Percentiles rank a stretch among this genome's conserved stretches.
These are phyloP conservation scores for Adenanthera pavonina DNA, from an alignment of 306 rosid species.

Conservation along the genomic window DNA sequence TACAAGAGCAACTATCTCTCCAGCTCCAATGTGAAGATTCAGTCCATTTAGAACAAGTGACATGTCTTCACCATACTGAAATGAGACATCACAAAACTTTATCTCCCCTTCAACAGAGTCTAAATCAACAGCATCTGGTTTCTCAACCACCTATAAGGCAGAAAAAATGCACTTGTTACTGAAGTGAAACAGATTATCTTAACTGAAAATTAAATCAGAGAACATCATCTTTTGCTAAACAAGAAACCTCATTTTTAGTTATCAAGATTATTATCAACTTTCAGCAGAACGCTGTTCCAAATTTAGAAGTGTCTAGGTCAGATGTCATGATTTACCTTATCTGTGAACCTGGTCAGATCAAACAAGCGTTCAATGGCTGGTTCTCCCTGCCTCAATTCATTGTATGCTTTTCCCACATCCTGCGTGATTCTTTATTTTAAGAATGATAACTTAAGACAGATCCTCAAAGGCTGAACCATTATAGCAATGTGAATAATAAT, in stretches of 20 bases:
- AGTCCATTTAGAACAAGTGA: conserved; percentile 67
- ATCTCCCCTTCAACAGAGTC: conserved; percentile 68
- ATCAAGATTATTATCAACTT: conserved; percentile 8
- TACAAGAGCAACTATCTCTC: conserved; percentile 88
- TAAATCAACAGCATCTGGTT: conserved; percentile 66
- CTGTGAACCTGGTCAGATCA: conserved; percentile 62
- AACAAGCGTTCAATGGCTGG: conserved; percentile 83
- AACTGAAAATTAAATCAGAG: conserved; percentile 10
- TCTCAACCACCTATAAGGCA: conserved; percentile 68
- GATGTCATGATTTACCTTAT: conserved; percentile 57
- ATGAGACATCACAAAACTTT: conserved; percentile 73
- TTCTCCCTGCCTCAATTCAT: conserved; percentile 92
- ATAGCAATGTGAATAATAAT: conserved; percentile 32
- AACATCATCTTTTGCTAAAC: conserved; percentile 9
- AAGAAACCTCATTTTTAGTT: conserved; percentile 2
- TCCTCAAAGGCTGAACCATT: conserved; percentile 56
- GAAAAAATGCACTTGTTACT: conserved; percentile 32
- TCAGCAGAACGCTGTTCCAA: conserved; percentile 25
- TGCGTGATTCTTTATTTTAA: conserved; percentile 67
- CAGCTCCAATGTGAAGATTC: conserved; percentile 74
- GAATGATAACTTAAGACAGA: conserved; percentile 60
- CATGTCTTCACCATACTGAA: conserved; percentile 61
- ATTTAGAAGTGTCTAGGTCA: conserved; percentile 16
- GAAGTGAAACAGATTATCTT: conserved; percentile 25
- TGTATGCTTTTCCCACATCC: conserved; percentile 92